Evolutionary conservation across 2,329 filamentous ascomycete species (phyloP).

Genomic region (Penicillium decumbens): DNA sequence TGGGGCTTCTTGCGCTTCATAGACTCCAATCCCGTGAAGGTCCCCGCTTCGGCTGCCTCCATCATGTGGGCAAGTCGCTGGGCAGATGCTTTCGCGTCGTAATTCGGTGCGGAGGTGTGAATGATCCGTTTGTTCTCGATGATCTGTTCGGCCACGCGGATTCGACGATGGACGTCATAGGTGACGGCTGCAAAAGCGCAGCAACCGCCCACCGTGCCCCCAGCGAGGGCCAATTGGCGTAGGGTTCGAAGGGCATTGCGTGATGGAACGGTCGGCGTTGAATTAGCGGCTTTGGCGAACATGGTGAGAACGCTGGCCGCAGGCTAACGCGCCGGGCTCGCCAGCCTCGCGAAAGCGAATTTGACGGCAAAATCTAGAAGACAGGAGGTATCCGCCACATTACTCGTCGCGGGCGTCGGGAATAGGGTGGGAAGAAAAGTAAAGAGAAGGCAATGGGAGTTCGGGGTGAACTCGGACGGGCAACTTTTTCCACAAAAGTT

Average conservation of each 20-base stretch:
- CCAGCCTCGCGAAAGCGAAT: slow-evolving; percentile 18
- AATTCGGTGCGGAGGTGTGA: slow-evolving; percentile 40
- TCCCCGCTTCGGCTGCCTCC: slow-evolving; percentile 43
- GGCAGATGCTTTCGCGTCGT: slow-evolving; percentile 38
- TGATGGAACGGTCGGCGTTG: slow-evolving; percentile 38
- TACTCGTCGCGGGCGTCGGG: not conserved
- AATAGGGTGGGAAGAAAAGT: not conserved
- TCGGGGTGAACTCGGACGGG: slow-evolving; percentile 12
- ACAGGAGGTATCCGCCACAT: not conserved
- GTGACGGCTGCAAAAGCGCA: slow-evolving; percentile 41
- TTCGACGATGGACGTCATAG: slow-evolving; percentile 41
- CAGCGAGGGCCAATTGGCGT: slow-evolving; percentile 33
- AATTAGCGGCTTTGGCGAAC: slow-evolving; percentile 30
- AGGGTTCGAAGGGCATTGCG: slow-evolving; percentile 43
- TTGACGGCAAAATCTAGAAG: not conserved
- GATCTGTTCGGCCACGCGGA: slow-evolving; percentile 40
- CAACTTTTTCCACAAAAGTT: slow-evolving; percentile 20
- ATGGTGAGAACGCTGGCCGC: slow-evolving; percentile 28
- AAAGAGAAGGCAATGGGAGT: slow-evolving; percentile 6
- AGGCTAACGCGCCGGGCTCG: slow-evolving; percentile 22
- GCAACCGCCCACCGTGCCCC: slow-evolving; percentile 38
- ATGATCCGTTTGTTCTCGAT: slow-evolving; percentile 43
- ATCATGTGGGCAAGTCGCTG: slow-evolving; percentile 40
- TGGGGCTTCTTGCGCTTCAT: slow-evolving; percentile 27
- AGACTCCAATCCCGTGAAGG: slow-evolving; percentile 39